These are phyloP conservation scores for Volvox africanus DNA, from an alignment of 139 green algal genomes.

Conservation along the genomic window DNA sequence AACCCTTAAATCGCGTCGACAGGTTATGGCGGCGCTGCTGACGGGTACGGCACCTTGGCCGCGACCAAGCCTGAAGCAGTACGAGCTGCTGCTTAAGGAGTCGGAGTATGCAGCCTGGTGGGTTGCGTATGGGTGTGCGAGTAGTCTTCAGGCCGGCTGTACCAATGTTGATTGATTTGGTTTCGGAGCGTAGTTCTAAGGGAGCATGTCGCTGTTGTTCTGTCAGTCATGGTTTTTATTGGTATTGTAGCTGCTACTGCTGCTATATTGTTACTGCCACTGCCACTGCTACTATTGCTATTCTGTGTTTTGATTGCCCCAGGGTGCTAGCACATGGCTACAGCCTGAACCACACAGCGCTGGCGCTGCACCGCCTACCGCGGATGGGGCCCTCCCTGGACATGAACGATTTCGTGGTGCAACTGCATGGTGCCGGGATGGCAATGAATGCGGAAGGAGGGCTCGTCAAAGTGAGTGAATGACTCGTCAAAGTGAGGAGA, in stretches of 20 bases:
- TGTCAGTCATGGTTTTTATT: no score
- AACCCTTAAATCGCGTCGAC: not conserved
- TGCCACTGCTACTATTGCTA: no score
- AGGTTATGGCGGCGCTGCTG: constrained; percentile 24
- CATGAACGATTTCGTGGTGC: constrained; percentile 64
- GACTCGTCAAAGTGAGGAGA: not conserved
- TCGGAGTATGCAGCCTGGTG: constrained; percentile 66
- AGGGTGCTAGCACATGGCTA: constrained; percentile 88
- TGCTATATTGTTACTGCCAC: no score
- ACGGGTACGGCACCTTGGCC: constrained; percentile 57
- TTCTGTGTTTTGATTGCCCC: not conserved
- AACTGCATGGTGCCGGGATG: constrained; percentile 69
- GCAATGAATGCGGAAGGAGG: constrained; percentile 76
- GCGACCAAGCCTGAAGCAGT: constrained; percentile 52
- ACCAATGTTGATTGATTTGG: no score
- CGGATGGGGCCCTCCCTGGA: constrained; percentile 17
- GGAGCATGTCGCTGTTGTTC: no score
- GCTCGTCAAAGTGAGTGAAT: constrained; percentile 13
- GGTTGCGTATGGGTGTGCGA: not conserved
- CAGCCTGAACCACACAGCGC: constrained; percentile 86
- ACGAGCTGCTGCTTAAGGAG: constrained; percentile 61
- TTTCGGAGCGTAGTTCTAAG: no score
- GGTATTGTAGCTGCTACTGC: no score
- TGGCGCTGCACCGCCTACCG: constrained; percentile 80
- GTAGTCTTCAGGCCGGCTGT: no score